A percentile compares a stretch with the other conserved stretches of the same genome.
phyloP scores from a whole-genome alignment of 2,329 filamentous ascomycete genomes.

The Rutstroemia sp. region DNA sequence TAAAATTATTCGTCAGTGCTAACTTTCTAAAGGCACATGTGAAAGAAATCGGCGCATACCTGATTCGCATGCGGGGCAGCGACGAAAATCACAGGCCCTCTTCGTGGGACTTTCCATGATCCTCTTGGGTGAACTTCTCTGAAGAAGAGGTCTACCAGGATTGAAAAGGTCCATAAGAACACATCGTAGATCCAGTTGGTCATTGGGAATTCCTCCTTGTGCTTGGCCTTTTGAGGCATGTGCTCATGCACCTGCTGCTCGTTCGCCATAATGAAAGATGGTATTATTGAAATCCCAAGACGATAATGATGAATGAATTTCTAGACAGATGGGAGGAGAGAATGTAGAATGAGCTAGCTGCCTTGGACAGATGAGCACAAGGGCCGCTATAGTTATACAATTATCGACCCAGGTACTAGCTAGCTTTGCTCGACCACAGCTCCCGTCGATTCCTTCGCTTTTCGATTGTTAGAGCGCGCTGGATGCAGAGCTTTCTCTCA shows the following conservation, averaged over 20 bases:
- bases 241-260: slow-evolving; percentile 12
- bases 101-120: slow-evolving; percentile 87
- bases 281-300: background rate
- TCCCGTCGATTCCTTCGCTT: too few relatives aligned
- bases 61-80: slow-evolving; percentile 96
- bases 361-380: background rate
- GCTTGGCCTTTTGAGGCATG: slow-evolving; percentile 9
- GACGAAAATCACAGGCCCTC: slow-evolving; percentile 88
- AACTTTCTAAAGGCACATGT: background rate
- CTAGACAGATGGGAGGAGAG: background rate
- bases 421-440: background rate
- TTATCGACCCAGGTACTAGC: background rate
- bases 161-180: slow-evolving; percentile 68
- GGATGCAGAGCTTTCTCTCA: background rate
- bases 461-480: background rate
- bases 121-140: slow-evolving; percentile 92
- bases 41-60: slow-evolving; percentile 39
- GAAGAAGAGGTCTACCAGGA: slow-evolving; percentile 95
- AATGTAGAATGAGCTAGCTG: background rate
- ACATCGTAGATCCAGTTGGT: slow-evolving; percentile 62
- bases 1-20: slow-evolving; percentile 31
- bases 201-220: slow-evolving; percentile 13
- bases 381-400: background rate
- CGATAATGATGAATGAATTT: background rate
- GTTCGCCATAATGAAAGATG: slow-evolving; percentile 3